Evolutionary conservation across 495 filamentous ascomycete genomes (phyloP).

Genomic region (Penicillium riverlandense): DNA sequence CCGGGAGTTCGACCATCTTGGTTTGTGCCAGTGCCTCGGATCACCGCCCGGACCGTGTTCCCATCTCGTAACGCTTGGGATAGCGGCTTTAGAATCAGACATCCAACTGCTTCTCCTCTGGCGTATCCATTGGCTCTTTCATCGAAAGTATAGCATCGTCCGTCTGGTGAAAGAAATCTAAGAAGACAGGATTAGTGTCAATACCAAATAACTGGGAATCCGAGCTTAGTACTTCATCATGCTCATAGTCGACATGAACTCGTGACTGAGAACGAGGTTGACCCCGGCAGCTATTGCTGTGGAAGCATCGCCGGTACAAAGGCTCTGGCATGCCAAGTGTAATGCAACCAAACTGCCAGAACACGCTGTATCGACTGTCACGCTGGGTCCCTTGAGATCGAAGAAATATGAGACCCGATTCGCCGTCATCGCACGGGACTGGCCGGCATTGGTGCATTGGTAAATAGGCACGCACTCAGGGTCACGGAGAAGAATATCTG

Average conservation of each 20-base stretch:
- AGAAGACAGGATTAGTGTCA: not conserved
- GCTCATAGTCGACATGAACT: conserved; percentile 16
- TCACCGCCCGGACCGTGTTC: conserved; percentile 35
- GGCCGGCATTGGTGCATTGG: conserved; percentile 23
- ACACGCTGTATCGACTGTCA: conserved; percentile 49
- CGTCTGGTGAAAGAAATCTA: conserved; percentile 24
- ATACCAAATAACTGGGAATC: not conserved
- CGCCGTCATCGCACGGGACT: conserved; percentile 30
- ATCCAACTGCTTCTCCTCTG: conserved; percentile 23
- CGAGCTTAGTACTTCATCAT: conserved; percentile 11
- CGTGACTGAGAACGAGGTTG: conserved; percentile 24
- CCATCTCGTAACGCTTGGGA: conserved; percentile 24
- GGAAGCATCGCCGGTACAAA: conserved; percentile 35
- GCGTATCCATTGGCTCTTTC: conserved; percentile 27
- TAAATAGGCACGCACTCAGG: conserved; percentile 23
- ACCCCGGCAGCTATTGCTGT: conserved; percentile 29
- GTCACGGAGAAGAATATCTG: conserved; percentile 21
- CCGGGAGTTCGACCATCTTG: conserved; percentile 33
- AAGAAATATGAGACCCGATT: conserved; percentile 40
- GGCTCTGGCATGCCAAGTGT: conserved; percentile 38
- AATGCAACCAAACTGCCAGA: conserved; percentile 43
- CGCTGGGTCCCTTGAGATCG: conserved; percentile 32
- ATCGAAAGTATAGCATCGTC: conserved; percentile 29
- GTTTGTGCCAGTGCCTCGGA: conserved; percentile 33
- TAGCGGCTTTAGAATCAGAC: conserved; percentile 30